Conservation (phyloP, 352 stramenopile species). For the Globisporangium splendens region DNA sequence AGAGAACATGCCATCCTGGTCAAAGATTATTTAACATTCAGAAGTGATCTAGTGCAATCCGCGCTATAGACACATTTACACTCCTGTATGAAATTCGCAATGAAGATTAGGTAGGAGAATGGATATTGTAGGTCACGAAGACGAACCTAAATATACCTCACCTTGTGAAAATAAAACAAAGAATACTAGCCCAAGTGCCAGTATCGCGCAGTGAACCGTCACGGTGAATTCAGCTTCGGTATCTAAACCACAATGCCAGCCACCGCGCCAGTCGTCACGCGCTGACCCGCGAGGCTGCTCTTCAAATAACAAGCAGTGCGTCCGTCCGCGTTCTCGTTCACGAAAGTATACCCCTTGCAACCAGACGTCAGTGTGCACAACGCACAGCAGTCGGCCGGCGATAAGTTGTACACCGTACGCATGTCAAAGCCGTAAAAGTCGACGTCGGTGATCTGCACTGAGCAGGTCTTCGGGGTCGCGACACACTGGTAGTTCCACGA, state of each 20-base stretch:
- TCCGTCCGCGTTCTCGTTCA: constrained; percentile 30
- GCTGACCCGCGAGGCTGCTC: constrained; percentile 12
- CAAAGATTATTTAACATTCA: no score
- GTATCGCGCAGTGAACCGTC: no score
- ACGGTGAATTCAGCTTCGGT: background rate
- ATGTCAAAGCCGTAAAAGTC: constrained; percentile 50
- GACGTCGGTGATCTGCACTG: constrained; percentile 26
- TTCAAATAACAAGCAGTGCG: constrained; percentile 36
- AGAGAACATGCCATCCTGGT: no score
- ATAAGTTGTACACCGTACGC: constrained; percentile 16
- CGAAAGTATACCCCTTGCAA: constrained; percentile 35
- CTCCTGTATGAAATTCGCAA: no score
- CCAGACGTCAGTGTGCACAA: constrained; percentile 23
- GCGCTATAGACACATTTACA: no score
- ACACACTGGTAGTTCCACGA: constrained; percentile 43
- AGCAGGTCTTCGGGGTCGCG: constrained; percentile 26
- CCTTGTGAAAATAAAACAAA: no score
- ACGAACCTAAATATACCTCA: no score
- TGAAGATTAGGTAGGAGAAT: no score
- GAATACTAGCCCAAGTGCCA: no score
- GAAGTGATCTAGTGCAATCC: no score
- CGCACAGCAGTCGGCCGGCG: constrained; percentile 26
- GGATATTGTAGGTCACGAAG: no score
- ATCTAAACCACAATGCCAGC: constrained; percentile 20
- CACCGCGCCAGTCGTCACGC: constrained; percentile 16